Percentiles rank a stretch among this genome's conserved stretches.
Conservation (phyloP, 1,139 yeast species). For the Geotrichum aggregatum region DNA sequence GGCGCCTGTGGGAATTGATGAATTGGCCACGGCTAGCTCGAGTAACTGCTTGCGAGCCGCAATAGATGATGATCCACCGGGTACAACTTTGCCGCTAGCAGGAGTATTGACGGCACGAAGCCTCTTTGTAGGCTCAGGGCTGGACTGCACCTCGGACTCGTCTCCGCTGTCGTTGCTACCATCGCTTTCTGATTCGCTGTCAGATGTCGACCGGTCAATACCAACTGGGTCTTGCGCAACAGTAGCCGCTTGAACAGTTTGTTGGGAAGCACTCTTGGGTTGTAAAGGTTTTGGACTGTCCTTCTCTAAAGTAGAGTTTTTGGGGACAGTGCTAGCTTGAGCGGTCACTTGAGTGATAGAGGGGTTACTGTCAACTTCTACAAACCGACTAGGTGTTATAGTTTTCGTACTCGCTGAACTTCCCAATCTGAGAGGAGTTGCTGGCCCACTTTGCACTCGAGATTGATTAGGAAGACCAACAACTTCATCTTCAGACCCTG, state of each 20-base stretch:
- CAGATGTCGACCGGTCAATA: too few species aligned
- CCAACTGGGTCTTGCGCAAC: too few species aligned
- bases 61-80: neutral
- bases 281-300: neutral
- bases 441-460: neutral
- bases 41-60: conserved; percentile 5
- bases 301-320: too few species aligned
- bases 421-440: neutral
- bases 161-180: conserved; percentile 20
- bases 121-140: conserved; percentile 26
- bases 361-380: neutral
- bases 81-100: conserved; percentile 8
- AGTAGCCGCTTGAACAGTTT: neutral
- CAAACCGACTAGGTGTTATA: neutral
- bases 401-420: neutral
- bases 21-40: conserved; percentile 1
- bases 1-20: neutral
- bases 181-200: conserved; percentile 12
- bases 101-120: conserved; percentile 27
- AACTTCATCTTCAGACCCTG: neutral
- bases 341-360: neutral
- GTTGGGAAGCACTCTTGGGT: neutral
- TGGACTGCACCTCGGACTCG: conserved; percentile 23
- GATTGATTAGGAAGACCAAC: too few species aligned
- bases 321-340: neutral